These are phyloP conservation scores for Hymenoscyphus salicellus DNA, from an alignment of 2,329 filamentous ascomycete species.

Conservation along the genomic window DNA sequence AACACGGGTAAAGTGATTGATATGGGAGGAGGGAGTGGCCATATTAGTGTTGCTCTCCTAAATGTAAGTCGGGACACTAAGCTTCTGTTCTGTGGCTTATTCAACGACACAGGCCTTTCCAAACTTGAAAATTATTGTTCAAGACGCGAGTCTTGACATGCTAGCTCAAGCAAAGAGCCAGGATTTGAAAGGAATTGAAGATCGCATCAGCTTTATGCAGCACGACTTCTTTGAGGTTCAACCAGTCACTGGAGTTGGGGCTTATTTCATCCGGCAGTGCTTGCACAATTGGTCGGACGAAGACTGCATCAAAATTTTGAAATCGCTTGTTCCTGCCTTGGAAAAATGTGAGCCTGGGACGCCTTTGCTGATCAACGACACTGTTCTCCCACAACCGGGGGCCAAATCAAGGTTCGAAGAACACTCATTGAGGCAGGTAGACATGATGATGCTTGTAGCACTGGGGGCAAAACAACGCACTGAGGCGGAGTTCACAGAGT, in stretches of 20 bases:
- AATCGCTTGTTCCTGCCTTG: slow-evolving; percentile 36
- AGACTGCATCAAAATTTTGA: slow-evolving; percentile 38
- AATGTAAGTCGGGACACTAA: slow-evolving; percentile 19
- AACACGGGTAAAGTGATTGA: slow-evolving; percentile 31
- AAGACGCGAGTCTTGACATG: slow-evolving; percentile 11
- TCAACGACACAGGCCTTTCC: slow-evolving; percentile 7
- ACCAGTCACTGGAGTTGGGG: slow-evolving; percentile 32
- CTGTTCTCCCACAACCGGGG: slow-evolving; percentile 32
- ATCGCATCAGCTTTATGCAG: slow-evolving; percentile 6
- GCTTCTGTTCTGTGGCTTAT: slow-evolving; percentile 4
- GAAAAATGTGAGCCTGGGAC: slow-evolving; percentile 31
- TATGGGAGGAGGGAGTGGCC: slow-evolving; percentile 33
- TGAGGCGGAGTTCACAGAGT: slow-evolving; percentile 19
- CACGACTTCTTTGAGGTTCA: slow-evolving; percentile 41
- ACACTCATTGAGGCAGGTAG: slow-evolving; percentile 32
- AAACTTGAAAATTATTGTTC: slow-evolving; percentile 10
- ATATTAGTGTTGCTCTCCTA: slow-evolving; percentile 29
- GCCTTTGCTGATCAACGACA: slow-evolving; percentile 37
- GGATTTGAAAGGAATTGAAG: slow-evolving; percentile 2
- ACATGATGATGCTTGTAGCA: slow-evolving; percentile 35
- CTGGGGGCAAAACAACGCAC: slow-evolving; percentile 31
- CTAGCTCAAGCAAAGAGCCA: slow-evolving; percentile 13
- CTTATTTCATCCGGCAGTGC: slow-evolving; percentile 40
- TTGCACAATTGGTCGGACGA: slow-evolving; percentile 43
- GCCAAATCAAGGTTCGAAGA: slow-evolving; percentile 26